Evolutionary conservation across 495 filamentous ascomycete species (phyloP).

Genomic region (Darksidea phi): DNA sequence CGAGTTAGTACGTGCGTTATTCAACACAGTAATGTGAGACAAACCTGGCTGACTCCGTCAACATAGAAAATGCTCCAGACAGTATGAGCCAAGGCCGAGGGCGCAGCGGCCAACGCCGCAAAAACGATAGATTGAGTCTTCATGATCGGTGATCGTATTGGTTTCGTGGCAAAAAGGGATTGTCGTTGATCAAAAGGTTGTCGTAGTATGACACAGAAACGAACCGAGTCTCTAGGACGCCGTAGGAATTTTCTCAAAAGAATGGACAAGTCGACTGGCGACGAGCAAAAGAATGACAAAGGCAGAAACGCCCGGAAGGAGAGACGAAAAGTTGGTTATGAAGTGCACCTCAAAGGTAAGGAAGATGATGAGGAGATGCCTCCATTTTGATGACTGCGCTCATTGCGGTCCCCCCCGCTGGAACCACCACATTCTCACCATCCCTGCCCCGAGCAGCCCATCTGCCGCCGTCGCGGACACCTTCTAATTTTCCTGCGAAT

Average conservation of each 20-base stretch:
- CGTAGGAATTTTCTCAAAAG: slow-evolving; percentile 9
- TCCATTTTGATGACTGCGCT: slow-evolving; percentile 15
- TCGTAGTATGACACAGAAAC: slow-evolving; percentile 29
- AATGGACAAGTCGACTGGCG: slow-evolving; percentile 36
- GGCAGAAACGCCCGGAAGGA: slow-evolving; percentile 20
- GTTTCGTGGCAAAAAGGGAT: not conserved
- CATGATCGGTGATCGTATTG: slow-evolving; percentile 2
- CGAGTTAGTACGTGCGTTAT: not conserved
- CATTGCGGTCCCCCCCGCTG: not conserved
- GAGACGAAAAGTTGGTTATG: slow-evolving; percentile 32
- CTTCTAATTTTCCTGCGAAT: slow-evolving; percentile 7
- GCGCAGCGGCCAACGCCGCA: slow-evolving; percentile 30
- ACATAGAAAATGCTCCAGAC: slow-evolving; percentile 66
- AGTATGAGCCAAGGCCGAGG: slow-evolving; percentile 56
- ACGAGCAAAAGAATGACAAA: slow-evolving; percentile 28
- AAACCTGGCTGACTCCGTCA: slow-evolving; percentile 49
- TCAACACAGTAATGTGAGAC: not conserved
- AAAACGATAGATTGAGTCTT: slow-evolving; percentile 29
- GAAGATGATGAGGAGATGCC: slow-evolving; percentile 1
- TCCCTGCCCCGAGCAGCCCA: not conserved
- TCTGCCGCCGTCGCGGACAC: slow-evolving; percentile 1
- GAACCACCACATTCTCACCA: not conserved
- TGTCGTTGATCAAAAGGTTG: slow-evolving; percentile 18
- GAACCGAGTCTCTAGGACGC: slow-evolving; percentile 29
- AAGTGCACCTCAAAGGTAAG: slow-evolving; percentile 21